Evolutionary conservation across 2,329 filamentous ascomycete species (phyloP), one percentile per base, ranked within the genome.

Genomic region (Sclerotinia trifoliorum): DNA sequence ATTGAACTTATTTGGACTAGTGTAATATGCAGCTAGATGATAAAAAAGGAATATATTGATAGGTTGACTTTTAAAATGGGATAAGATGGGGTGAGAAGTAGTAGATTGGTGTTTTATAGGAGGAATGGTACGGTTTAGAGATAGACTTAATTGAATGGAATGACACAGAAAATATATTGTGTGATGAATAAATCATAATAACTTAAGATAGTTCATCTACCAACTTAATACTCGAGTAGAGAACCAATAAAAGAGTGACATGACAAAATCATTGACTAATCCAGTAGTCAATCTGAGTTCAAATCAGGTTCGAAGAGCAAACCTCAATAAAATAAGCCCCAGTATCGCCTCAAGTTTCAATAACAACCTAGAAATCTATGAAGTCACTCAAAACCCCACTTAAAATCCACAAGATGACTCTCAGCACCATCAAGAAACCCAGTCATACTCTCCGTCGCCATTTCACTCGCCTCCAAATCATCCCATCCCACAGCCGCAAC

Each of bases 401-500:
- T 44, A 8, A 62, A 62, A 26, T 62, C 54, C 5, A 63, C 65
- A 21, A 39, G 48, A 21, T 67, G 65, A 6, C 24, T 54, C 24
- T 63, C 65, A 7, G 26, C 24, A 4, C 48, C 65, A 39, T 3
- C 26, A 19, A 57, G 11, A 4, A 21, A 19, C 7, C 5, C 29
- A 15, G 5, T 15, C 5, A 19, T 35, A 44, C n/a, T 54, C 1
- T 21, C 32, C 5, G 48, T 67, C 1, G n/a, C 56, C 48, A 13
- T 54, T 5, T 19, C 21, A 13, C 56, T 67, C 15, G 49, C 35
- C 3, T 67, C 56, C 24, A 67, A 26, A 4, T 39, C 29, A 54
- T 63, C 48, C 57, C 56, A 62, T 35, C 48, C 65, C 2, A 67
- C 21, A 21, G 65, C 48, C 2, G 65, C 56, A 5, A 62, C 56